phyloP scores from a whole-genome alignment of 768 basidiomycete species.

The Boletus sp. region DNA sequence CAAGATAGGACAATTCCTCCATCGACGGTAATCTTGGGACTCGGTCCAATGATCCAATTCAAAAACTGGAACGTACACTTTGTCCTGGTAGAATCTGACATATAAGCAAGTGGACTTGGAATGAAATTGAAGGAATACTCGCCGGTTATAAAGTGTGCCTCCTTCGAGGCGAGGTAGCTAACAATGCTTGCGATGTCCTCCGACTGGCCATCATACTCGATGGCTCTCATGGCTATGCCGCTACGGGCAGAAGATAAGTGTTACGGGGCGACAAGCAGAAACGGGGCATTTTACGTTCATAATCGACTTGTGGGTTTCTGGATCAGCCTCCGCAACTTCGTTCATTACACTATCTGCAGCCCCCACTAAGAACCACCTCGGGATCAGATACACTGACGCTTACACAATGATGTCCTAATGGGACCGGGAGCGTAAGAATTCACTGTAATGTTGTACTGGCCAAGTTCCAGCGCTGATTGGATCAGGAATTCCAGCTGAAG shows the following conservation, averaged over 20 bases:
- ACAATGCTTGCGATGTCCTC: constrained; percentile 37
- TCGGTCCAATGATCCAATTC: too few relatives aligned
- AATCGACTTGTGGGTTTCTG: neutral
- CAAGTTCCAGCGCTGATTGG: neutral
- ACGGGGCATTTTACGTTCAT: neutral
- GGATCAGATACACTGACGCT: neutral
- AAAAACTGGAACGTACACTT: too few relatives aligned
- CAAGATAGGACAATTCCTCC: too few relatives aligned
- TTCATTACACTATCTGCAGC: too few relatives aligned
- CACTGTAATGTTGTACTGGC: neutral
- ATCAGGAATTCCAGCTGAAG: neutral
- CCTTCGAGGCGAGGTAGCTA: constrained; percentile 37
- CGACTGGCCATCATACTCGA: constrained; percentile 23
- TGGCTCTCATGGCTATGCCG: neutral
- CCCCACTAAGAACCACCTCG: too few relatives aligned
- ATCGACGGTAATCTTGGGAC: too few relatives aligned
- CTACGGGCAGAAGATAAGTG: neutral
- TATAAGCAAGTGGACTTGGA: too few relatives aligned
- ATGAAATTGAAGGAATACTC: neutral
- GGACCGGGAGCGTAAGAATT: neutral
- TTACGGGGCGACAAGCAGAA: neutral
- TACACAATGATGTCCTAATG: neutral
- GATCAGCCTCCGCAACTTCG: neutral
- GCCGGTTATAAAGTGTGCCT: constrained; percentile 38
- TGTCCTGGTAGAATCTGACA: too few relatives aligned